A percentile compares a stretch with the other conserved stretches of the same genome.
Conservation (phyloP, 306 rosid genomes). For the Quercus dentata region DNA sequence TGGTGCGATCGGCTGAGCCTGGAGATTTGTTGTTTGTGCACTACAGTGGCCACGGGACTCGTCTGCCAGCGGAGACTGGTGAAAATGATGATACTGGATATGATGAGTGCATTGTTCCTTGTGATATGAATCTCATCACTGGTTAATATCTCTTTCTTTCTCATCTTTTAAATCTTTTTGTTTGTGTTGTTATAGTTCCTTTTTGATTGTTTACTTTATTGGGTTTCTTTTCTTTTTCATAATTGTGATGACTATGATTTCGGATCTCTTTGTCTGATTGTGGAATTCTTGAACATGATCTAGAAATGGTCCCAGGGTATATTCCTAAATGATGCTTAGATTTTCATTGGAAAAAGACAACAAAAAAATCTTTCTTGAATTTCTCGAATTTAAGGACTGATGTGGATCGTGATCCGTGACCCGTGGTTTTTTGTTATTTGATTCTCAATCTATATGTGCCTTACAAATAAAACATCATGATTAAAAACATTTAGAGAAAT, state of each 20-base stretch:
- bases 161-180: not conserved
- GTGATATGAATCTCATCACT: conserved; percentile 83
- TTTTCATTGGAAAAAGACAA: not conserved
- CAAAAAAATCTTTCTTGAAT: not conserved
- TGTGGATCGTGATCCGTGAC: not conserved
- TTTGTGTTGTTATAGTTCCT: not conserved
- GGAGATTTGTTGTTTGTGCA: conserved; percentile 76
- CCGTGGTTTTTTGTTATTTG: not conserved
- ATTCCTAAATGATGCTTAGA: not conserved
- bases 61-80: conserved; percentile 92
- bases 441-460: no score
- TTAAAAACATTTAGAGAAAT: no score
- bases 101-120: conserved; percentile 92
- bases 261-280: not conserved
- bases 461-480: no score
- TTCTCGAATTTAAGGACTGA: not conserved
- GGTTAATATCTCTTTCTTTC: conserved; percentile 29
- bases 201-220: no score
- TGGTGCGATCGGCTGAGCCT: conserved; percentile 48
- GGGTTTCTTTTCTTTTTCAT: not conserved
- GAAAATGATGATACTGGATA: conserved; percentile 82
- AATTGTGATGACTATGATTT: not conserved
- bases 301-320: conserved; percentile 37
- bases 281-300: not conserved
- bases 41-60: conserved; percentile 87